These are phyloP conservation scores for Rhynchospora tenuis DNA, from an alignment of 176 grass and related monocot species.

Conservation along the genomic window DNA sequence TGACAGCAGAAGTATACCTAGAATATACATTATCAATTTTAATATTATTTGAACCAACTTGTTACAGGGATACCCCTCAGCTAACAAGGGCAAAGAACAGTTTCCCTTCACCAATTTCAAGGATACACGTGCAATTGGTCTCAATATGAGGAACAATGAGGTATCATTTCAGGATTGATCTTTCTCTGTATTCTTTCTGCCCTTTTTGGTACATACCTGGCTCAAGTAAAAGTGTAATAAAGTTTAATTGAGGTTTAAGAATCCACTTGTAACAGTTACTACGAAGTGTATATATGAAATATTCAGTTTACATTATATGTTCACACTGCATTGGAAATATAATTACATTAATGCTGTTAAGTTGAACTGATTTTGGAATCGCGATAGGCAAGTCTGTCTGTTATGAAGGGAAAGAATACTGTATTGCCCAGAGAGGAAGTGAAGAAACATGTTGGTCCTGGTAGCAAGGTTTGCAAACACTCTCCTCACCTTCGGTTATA, in stretches of 20 bases:
- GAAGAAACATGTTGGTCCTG: neutral
- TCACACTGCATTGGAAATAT: neutral
- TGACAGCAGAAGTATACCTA: neutral
- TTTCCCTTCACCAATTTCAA: neutral
- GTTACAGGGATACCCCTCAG: neutral
- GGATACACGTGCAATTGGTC: neutral
- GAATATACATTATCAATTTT: neutral
- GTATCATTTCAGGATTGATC: neutral
- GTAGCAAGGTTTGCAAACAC: neutral
- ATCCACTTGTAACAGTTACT: neutral
- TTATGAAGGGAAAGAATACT: neutral
- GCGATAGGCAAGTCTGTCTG: neutral
- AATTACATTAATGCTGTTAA: too few species aligned
- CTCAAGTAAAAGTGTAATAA: neutral
- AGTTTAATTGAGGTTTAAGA: neutral
- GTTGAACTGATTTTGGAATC: neutral
- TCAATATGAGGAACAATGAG: neutral
- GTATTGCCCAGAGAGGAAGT: neutral
- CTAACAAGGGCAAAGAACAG: neutral
- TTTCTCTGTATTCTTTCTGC: too few species aligned
- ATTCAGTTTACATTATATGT: neutral
- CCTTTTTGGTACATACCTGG: neutral
- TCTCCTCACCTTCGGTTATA: neutral
- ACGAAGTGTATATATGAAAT: neutral
- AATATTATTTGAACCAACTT: neutral